These are phyloP conservation scores for Corymbia citriodora DNA, from an alignment of 441 rosid genomes.

Conservation along the genomic window DNA sequence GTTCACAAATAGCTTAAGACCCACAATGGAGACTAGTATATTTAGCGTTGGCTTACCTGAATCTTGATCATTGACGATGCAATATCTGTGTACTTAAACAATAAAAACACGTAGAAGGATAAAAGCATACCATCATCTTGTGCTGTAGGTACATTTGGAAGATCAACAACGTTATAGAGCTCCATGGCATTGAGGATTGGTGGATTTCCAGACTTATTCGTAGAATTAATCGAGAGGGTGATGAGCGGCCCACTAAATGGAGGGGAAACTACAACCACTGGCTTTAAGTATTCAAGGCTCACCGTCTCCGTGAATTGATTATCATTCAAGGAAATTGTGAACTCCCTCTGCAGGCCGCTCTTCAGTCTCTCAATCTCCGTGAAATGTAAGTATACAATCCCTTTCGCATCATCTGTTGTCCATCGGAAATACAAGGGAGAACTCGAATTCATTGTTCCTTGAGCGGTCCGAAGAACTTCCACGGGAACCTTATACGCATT, in stretches of 20 bases:
- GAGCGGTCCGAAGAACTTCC: neutral
- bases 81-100: neutral
- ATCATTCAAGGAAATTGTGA: neutral
- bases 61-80: neutral
- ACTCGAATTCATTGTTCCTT: neutral
- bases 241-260: conserved; percentile 13
- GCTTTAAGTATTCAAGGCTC: neutral
- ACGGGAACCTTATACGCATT: neutral
- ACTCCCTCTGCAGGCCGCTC: neutral
- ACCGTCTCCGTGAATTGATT: neutral
- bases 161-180: neutral
- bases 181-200: conserved; percentile 36
- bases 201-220: conserved; percentile 13
- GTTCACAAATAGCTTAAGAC: neutral
- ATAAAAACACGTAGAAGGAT: neutral
- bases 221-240: conserved; percentile 3
- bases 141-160: conserved; percentile 6
- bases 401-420: neutral
- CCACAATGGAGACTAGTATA: neutral
- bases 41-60: neutral
- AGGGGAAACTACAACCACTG: neutral
- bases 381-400: neutral
- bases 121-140: conserved; percentile 20
- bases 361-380: neutral
- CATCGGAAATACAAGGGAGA: neutral